Conservation (phyloP, 106 monocot genomes). For the Cymbidium sinense region DNA sequence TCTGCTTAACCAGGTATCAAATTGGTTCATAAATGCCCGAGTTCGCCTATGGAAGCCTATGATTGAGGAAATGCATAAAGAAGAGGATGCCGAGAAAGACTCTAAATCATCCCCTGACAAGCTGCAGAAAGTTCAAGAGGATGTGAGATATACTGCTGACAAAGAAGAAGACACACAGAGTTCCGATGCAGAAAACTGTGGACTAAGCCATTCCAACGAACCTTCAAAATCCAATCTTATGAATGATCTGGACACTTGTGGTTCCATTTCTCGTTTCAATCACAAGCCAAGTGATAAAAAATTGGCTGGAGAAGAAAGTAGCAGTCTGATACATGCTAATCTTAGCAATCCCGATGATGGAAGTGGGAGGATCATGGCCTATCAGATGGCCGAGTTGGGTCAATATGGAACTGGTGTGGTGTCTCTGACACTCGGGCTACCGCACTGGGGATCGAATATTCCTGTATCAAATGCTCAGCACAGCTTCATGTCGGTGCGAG, state of each 20-base stretch:
- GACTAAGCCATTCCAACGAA: not conserved
- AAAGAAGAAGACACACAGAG: not conserved
- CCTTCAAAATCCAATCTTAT: not conserved
- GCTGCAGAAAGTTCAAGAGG: not conserved
- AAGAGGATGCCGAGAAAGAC: conserved; percentile 8
- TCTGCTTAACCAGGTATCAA: conserved; percentile 12
- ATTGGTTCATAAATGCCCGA: conserved; percentile 21
- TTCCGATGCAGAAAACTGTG: not conserved
- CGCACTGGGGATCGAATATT: not conserved
- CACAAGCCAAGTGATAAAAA: not conserved
- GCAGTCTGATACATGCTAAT: not conserved
- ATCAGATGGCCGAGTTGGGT: conserved; percentile 9
- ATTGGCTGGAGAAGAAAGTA: not conserved
- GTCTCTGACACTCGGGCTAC: conserved; percentile 3
- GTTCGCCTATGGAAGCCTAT: conserved; percentile 24
- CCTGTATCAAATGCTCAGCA: not conserved
- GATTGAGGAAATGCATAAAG: conserved; percentile 19
- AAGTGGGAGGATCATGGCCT: conserved; percentile 9
- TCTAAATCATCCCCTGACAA: conserved; percentile 2
- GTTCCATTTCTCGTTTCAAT: not conserved
- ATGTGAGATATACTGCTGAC: not conserved
- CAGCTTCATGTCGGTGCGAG: not conserved
- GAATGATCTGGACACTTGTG: not conserved
- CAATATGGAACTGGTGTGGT: conserved; percentile 5
- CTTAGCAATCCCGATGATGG: not conserved